Conservation (phyloP, 2,329 filamentous ascomycete species). For the Tolypocladium ovalisporum region DNA sequence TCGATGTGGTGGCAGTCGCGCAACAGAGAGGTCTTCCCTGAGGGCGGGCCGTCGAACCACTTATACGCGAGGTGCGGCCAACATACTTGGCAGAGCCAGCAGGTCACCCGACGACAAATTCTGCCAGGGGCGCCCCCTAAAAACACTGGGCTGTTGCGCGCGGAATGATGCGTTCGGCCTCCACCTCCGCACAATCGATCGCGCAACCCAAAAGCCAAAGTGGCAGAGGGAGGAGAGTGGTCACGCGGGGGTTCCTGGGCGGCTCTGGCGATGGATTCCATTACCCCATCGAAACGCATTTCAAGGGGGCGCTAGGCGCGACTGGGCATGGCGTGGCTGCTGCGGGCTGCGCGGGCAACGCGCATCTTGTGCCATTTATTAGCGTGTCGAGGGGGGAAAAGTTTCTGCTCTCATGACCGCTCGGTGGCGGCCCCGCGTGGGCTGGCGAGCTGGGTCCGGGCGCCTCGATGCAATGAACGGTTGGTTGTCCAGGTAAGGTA, state of each 20-base stretch:
- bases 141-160: neutral
- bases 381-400: neutral
- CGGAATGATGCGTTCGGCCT: neutral
- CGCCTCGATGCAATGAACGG: neutral
- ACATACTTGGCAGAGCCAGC: neutral
- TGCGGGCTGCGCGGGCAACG: neutral
- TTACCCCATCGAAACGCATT: constrained; percentile 1
- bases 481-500: too few relatives aligned
- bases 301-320: neutral
- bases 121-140: neutral
- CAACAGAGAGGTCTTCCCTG: neutral
- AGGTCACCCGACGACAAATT: neutral
- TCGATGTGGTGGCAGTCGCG: neutral
- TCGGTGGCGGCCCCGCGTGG: neutral
- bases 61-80: neutral
- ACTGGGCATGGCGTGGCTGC: neutral
- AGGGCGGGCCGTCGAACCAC: neutral
- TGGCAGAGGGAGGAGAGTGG: neutral
- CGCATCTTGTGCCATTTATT: neutral
- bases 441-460: neutral
- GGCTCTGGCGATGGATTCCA: neutral
- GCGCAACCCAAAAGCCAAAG: neutral
- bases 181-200: neutral
- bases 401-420: neutral
- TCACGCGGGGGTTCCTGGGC: neutral